phyloP scores from a whole-genome alignment of 306 rosid genomes.

The Senna tora region DNA sequence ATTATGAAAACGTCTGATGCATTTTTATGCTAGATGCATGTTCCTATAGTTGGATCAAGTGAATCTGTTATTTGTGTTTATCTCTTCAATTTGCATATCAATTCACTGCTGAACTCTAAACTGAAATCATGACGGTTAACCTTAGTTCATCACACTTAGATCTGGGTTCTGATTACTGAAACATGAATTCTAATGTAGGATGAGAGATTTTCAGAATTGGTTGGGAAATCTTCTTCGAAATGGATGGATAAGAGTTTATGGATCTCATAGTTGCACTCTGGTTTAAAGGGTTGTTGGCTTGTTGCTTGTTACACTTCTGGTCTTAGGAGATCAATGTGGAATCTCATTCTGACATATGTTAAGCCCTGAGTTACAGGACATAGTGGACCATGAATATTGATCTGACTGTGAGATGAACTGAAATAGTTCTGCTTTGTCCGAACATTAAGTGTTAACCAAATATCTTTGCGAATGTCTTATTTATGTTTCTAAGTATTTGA shows the following conservation, averaged over 20 bases:
- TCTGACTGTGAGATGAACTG: background rate
- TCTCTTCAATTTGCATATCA: background rate
- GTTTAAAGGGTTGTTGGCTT: slow-evolving; percentile 2
- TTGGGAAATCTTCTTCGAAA: background rate
- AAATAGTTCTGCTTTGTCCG: background rate
- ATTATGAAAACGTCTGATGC: slow-evolving; percentile 15
- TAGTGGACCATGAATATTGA: slow-evolving; percentile 5
- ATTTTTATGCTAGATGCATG: background rate
- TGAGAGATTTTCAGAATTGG: slow-evolving; percentile 7
- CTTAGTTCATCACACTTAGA: background rate
- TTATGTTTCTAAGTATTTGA: background rate
- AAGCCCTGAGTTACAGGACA: slow-evolving; percentile 1
- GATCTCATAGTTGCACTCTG: background rate
- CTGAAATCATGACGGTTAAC: slow-evolving; percentile 19
- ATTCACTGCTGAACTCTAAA: background rate
- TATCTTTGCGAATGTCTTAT: background rate
- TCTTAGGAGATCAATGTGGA: background rate
- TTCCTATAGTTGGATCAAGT: background rate
- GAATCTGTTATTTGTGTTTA: background rate
- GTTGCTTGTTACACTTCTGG: slow-evolving; percentile 10
- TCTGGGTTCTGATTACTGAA: slow-evolving; percentile 5
- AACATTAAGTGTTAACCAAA: background rate
- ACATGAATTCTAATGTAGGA: background rate
- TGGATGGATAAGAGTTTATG: background rate
- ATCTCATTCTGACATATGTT: background rate